Base-by-base conservation (phyloP, 192 early-diverging fungal species). In the Spinellus fusiger region DNA sequence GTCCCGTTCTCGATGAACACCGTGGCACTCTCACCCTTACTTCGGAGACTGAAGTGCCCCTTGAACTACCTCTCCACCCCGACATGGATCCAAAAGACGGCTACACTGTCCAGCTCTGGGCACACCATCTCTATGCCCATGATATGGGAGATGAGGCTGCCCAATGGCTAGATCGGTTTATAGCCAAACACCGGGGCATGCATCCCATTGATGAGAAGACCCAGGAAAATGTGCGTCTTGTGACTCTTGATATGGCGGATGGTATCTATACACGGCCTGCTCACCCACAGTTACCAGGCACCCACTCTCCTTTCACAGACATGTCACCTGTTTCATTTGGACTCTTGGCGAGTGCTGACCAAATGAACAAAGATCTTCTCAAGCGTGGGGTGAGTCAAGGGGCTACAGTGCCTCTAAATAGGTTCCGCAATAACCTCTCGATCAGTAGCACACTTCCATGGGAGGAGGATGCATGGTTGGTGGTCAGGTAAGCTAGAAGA, bases 81-180 rank as follows among this genome's bases (percentile, higher is more conserved):
- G 71, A 68, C 28, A 26, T 40, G 4, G 47, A 15, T 13, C 27
- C 23, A 5, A 26, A 66, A 46, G 48, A 61, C 16, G 57, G 60
- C 27, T 61, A 53, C 6, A 26, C 50, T 18, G 77, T 75, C 20
- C 57, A 18, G 16, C 54, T 84, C 4, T 82, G 77, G 74, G 61
- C 55, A 40, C 58, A 72, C 20, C 20, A 27, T 5, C 56, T 88
- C 4, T 64, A 60, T 25, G 83, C 75, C 1, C 68, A 71, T n/a
- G 85, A 89, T 61, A 64, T 89, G 54, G 89, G 89, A 10, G 81
- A 87, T 6, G 72, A 73, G 49, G 83, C 77, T 27, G 74, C 83
- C 0, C 62, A 64, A 26, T 88, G 89, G 85, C 53, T 89, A 6
- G n/a, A n/a, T n/a, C n/a, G n/a, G n/a, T n/a, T n/a, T n/a, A n/a